Percentiles rank a stretch among this genome's conserved stretches.
Conservation (phyloP, 345 rosid species). For the Psidium friedrichsthalianum region DNA sequence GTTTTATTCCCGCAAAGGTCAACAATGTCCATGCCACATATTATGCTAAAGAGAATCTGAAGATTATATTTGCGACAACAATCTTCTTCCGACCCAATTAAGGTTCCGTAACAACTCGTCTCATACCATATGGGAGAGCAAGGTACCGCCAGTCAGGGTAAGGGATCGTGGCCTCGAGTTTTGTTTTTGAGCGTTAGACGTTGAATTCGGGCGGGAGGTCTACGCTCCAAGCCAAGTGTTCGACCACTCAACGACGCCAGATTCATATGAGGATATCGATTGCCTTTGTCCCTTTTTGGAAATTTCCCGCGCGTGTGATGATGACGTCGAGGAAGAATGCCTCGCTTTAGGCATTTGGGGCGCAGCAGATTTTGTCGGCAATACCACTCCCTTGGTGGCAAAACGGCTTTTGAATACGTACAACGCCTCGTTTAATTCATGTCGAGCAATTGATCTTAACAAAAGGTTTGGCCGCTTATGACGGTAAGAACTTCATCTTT, state of each 20-base stretch:
- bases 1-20: not conserved
- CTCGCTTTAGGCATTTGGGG: not conserved
- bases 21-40: constrained; percentile 2
- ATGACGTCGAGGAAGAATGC: not conserved
- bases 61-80: not conserved
- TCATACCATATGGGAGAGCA: not conserved
- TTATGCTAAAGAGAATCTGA: not conserved
- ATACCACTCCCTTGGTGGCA: not conserved
- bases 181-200: not conserved
- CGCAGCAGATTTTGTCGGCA: not conserved
- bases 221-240: not conserved
- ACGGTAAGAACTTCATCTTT: not conserved
- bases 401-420: not conserved
- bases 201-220: not conserved
- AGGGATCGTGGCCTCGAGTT: no score
- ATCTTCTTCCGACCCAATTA: not conserved
- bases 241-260: not conserved
- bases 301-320: not conserved
- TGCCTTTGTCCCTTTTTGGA: not conserved
- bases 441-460: not conserved
- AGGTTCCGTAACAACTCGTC: not conserved
- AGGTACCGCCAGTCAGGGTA: not conserved
- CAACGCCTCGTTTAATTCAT: not conserved
- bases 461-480: not conserved
- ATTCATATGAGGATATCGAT: not conserved